Evolutionary conservation across 2,329 filamentous ascomycete species (phyloP).

Genomic region (Penicillium sp.): DNA sequence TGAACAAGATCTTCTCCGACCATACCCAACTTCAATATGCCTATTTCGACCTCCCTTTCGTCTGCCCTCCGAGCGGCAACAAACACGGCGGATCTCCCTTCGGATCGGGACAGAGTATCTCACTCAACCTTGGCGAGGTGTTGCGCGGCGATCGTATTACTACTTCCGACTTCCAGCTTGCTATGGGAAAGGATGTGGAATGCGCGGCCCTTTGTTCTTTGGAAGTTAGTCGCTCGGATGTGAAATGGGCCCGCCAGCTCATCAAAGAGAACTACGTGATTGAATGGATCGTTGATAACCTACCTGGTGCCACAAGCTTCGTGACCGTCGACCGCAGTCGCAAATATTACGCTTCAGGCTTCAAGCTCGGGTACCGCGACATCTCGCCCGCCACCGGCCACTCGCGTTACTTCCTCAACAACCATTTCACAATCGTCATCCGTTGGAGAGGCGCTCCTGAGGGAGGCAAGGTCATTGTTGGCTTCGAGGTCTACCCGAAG

Average conservation of each 20-base stretch:
- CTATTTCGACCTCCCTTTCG: constrained; percentile 85
- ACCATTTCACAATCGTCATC: constrained; percentile 84
- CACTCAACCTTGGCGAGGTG: constrained; percentile 84
- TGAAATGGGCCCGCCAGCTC: constrained; percentile 71
- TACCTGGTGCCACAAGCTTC: constrained; percentile 86
- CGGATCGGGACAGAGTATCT: constrained; percentile 75
- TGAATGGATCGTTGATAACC: constrained; percentile 92
- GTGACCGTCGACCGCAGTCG: constrained; percentile 81
- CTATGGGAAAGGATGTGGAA: constrained; percentile 75
- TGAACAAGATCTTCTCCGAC: constrained; percentile 92
- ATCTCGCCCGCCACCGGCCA: constrained; percentile 62
- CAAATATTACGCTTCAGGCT: constrained; percentile 88
- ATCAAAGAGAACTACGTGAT: constrained; percentile 81
- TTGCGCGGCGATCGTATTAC: constrained; percentile 84
- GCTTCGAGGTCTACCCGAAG: constrained; percentile 89
- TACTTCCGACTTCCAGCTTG: constrained; percentile 79
- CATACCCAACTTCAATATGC: constrained; percentile 89
- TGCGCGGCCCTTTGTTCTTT: constrained; percentile 74
- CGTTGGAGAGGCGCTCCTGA: constrained; percentile 73
- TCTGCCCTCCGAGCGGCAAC: constrained; percentile 76
- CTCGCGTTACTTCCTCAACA: constrained; percentile 76
- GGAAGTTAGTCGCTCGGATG: constrained; percentile 65
- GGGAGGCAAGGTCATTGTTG: constrained; percentile 79
- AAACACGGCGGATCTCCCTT: constrained; percentile 68
- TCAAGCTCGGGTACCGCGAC: constrained; percentile 83